Conservation (phyloP, 164 flowering plant species). For the Houttuynia cordata region DNA sequence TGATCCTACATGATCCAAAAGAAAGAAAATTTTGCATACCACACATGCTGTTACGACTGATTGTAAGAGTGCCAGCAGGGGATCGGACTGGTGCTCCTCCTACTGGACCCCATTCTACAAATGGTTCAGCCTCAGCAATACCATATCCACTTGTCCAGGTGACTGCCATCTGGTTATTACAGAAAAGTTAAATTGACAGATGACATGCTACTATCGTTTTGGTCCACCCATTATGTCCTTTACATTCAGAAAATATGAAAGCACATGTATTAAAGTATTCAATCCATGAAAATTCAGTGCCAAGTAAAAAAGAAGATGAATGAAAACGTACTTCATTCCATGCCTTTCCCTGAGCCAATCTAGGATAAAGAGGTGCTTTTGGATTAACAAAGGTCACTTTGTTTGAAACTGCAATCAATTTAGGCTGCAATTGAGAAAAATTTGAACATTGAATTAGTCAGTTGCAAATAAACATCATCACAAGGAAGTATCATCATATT, state of each 20-base stretch:
- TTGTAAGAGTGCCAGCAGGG: conserved; percentile 44
- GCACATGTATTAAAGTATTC: not conserved
- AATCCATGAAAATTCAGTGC: not conserved
- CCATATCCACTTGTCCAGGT: conserved; percentile 57
- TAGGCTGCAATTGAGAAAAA: not conserved
- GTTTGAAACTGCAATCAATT: not conserved
- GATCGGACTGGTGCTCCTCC: conserved; percentile 19
- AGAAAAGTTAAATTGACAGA: not conserved
- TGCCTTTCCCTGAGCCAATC: not conserved
- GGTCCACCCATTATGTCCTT: not conserved
- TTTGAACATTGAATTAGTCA: not conserved
- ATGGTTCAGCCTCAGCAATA: conserved; percentile 34
- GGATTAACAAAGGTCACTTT: not conserved
- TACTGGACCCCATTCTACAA: conserved; percentile 37
- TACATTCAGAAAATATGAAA: not conserved
- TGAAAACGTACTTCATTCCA: not conserved
- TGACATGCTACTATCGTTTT: not conserved
- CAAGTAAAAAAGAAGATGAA: not conserved
- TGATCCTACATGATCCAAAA: not conserved
- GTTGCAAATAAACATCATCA: too few species aligned
- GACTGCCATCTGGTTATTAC: conserved; percentile 34
- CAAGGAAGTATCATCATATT: too few species aligned
- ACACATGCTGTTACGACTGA: conserved; percentile 39
- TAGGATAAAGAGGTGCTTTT: not conserved
- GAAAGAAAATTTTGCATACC: conserved; percentile 24